A percentile compares a stretch with the other conserved stretches of the same genome.
These are phyloP conservation scores for Lactarius tabidus DNA, from an alignment of 768 basidiomycete genomes.

Conservation along the genomic window DNA sequence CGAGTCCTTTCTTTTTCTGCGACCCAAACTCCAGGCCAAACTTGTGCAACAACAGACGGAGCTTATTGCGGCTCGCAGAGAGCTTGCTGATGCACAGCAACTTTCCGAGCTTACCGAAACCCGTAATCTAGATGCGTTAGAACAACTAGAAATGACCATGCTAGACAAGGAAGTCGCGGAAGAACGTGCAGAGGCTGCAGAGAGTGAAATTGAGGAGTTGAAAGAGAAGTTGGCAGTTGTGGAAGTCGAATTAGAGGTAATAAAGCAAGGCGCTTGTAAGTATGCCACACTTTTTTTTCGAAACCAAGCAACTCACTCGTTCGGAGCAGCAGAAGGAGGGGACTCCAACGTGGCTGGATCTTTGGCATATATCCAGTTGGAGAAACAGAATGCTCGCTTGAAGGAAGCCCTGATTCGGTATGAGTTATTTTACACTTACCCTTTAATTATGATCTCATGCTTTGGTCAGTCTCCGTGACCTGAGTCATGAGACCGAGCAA, in stretches of 20 bases:
- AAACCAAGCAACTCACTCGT: slow-evolving; percentile 2
- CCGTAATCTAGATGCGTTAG: slow-evolving; percentile 72
- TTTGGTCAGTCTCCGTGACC: slow-evolving; percentile 68
- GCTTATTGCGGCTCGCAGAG: slow-evolving; percentile 67
- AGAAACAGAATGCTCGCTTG: slow-evolving; percentile 93
- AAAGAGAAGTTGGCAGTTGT: slow-evolving; percentile 73
- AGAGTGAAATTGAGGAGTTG: slow-evolving; percentile 71
- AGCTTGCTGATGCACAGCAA: slow-evolving; percentile 72
- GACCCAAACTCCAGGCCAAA: slow-evolving; percentile 91
- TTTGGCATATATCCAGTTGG: slow-evolving; percentile 76
- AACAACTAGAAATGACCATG: slow-evolving; percentile 92
- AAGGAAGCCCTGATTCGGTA: slow-evolving; percentile 91
- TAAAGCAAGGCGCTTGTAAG: slow-evolving; percentile 54
- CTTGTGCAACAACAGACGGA: slow-evolving; percentile 78
- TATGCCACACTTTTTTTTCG: background rate
- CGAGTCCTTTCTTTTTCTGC: slow-evolving; percentile 73
- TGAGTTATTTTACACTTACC: slow-evolving; percentile 25
- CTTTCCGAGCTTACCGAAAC: slow-evolving; percentile 66
- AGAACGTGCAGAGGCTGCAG: slow-evolving; percentile 78
- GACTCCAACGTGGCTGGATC: slow-evolving; percentile 48
- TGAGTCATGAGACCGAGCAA: slow-evolving; percentile 81
- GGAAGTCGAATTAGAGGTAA: slow-evolving; percentile 78
- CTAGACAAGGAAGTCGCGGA: slow-evolving; percentile 97
- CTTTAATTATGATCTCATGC: slow-evolving; percentile 7
- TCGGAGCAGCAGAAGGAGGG: slow-evolving; percentile 31